These are phyloP conservation scores for Evernia prunastri DNA, from an alignment of 495 filamentous ascomycete genomes.

Conservation along the genomic window DNA sequence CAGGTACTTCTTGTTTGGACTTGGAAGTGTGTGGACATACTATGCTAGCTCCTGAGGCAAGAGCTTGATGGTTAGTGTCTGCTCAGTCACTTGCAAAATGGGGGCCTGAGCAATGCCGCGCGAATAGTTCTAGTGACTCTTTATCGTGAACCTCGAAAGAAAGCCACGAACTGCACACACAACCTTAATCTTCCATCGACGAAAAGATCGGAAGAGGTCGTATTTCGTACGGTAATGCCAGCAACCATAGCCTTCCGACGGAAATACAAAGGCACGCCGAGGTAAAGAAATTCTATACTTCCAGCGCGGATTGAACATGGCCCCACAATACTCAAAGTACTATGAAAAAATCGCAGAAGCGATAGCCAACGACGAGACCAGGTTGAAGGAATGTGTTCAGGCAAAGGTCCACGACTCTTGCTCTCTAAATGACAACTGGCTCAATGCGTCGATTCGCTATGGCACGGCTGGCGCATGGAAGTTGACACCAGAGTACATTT, in stretches of 20 bases:
- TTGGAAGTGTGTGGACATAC: conserved; percentile 14
- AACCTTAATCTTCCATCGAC: neutral
- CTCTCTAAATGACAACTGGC: neutral
- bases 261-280: neutral
- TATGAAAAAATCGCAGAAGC: neutral
- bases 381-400: neutral
- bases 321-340: neutral
- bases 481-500: neutral
- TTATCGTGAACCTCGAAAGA: no score
- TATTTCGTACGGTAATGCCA: neutral
- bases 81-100: neutral
- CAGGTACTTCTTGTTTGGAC: conserved; percentile 15
- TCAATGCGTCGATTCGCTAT: neutral
- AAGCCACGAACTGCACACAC: neutral
- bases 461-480: neutral
- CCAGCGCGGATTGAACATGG: neutral
- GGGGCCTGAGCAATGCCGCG: neutral
- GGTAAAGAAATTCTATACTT: neutral
- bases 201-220: neutral
- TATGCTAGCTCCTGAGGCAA: conserved; percentile 4
- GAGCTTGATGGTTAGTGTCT: neutral
- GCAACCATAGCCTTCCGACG: no score
- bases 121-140: neutral
- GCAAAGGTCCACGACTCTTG: neutral
- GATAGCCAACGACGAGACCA: neutral